Percentiles rank a stretch among this genome's conserved stretches.
These are phyloP conservation scores for Xylariaceae sp. DNA, from an alignment of 2,329 filamentous ascomycete genomes.

Conservation along the genomic window DNA sequence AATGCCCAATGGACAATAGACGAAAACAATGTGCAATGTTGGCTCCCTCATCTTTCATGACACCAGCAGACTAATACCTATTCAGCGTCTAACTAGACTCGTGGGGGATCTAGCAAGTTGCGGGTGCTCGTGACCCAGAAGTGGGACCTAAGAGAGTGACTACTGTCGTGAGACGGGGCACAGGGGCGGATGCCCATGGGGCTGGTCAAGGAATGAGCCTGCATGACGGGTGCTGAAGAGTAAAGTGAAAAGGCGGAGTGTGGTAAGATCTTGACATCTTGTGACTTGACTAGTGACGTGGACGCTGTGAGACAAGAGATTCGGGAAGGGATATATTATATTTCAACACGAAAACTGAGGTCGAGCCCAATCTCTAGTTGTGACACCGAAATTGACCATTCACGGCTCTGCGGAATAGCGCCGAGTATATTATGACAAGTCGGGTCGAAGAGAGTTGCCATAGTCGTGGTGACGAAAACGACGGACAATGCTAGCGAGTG, in stretches of 20 bases:
- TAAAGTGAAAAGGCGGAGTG: conserved; percentile 10
- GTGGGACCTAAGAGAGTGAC: conserved; percentile 19
- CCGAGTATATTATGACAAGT: background rate
- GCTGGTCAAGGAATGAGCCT: conserved; percentile 7
- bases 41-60: background rate
- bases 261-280: background rate
- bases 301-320: conserved; percentile 1
- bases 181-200: conserved; percentile 6
- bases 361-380: background rate
- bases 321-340: background rate
- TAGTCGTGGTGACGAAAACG: background rate
- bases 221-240: conserved; percentile 7
- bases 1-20: background rate
- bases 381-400: background rate
- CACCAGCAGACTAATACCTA: conserved; percentile 5
- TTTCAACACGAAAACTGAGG: background rate
- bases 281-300: conserved; percentile 13
- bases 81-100: conserved; percentile 4
- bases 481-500: background rate
- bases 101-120: conserved; percentile 23
- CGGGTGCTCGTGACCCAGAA: conserved; percentile 23
- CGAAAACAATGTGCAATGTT: background rate
- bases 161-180: conserved; percentile 13
- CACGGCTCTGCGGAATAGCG: background rate
- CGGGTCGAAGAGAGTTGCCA: background rate